These are phyloP conservation scores for Cytidiella melzeri DNA, from an alignment of 768 basidiomycete species.

Conservation along the genomic window DNA sequence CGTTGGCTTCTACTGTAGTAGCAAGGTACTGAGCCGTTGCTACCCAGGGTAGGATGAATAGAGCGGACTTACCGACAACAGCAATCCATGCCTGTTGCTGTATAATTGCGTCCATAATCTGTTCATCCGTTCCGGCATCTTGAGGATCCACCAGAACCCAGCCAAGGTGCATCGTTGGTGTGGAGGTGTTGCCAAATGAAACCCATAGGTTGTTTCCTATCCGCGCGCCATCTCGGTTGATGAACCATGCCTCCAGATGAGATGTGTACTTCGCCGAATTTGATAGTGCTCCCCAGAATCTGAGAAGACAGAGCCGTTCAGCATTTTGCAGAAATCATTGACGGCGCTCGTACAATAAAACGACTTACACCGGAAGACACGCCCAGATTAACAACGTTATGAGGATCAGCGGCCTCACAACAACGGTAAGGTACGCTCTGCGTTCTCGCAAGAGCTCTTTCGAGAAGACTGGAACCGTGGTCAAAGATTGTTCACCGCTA, in stretches of 20 bases:
- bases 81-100: slow-evolving; percentile 37
- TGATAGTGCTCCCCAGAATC: slow-evolving; percentile 24
- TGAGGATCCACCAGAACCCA: slow-evolving; percentile 18
- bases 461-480: slow-evolving; percentile 17
- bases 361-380: slow-evolving; percentile 31
- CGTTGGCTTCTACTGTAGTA: slow-evolving; percentile 31
- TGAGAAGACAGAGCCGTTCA: slow-evolving; percentile 10
- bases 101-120: slow-evolving; percentile 28
- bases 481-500: neutral
- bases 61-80: slow-evolving; percentile 29
- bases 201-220: slow-evolving; percentile 28
- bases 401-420: slow-evolving; percentile 24
- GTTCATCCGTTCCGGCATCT: slow-evolving; percentile 21
- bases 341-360: slow-evolving; percentile 19
- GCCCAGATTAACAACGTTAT: slow-evolving; percentile 35
- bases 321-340: too few species aligned
- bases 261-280: slow-evolving; percentile 15
- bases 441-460: slow-evolving; percentile 20
- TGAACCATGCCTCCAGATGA: slow-evolving; percentile 33
- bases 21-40: neutral
- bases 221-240: slow-evolving; percentile 33
- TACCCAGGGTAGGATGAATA: neutral
- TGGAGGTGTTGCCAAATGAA: slow-evolving; percentile 21
- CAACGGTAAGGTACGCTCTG: slow-evolving; percentile 26
- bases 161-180: slow-evolving; percentile 17